Evolutionary conservation across 495 filamentous ascomycete species (phyloP), one percentile per base, ranked within the genome.

Genomic region (Hyaloscypha variabilis): DNA sequence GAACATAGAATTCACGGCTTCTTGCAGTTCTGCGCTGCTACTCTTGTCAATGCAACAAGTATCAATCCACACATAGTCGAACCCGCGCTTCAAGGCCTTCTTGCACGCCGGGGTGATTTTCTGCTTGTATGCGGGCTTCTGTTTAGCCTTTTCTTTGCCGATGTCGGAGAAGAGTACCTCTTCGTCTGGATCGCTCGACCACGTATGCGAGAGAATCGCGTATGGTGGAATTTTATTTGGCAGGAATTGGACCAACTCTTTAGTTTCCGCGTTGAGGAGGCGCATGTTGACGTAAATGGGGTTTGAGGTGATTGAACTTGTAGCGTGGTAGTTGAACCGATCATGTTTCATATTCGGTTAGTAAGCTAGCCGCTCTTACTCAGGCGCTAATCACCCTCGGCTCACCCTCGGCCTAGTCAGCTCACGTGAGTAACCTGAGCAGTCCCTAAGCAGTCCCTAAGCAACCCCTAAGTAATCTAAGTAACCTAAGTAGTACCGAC

Each of bases 1-100:
- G 25, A 26, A 56, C 53, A 56, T 56, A 30, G 53, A 56, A 23
- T 24, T 56, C 26, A 56, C 26, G 4, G n/a, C 53, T 29, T 56
- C 25, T 56, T 30, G 23, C 25, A 56, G 26, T 17, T 56, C 53
- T 25, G 53, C n/a, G 28, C 53, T 56, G 25, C 25, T 56, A 6
- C 49, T 51, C 23, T 51, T 51, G 19, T 51, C 49, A 6, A 51
- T 51, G 23, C 49, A 51, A 24, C 49, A 56, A 29, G 53, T 56
- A 30, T 56, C 53, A 17, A 56, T 60, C 58, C 30, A 60, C 17
- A 60, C 26, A 49, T 42, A 46, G n/a, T 58, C 4, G 25, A 52
- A 25, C 19, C 49, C 49, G 24, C 14, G 49, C 49, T 52, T 52
- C 49, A 52, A 52, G 24, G 49, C 49, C 24, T 25, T 52, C 5